Conservation (phyloP, 1,284 basidiomycete species). For the Leccinum fallax region DNA sequence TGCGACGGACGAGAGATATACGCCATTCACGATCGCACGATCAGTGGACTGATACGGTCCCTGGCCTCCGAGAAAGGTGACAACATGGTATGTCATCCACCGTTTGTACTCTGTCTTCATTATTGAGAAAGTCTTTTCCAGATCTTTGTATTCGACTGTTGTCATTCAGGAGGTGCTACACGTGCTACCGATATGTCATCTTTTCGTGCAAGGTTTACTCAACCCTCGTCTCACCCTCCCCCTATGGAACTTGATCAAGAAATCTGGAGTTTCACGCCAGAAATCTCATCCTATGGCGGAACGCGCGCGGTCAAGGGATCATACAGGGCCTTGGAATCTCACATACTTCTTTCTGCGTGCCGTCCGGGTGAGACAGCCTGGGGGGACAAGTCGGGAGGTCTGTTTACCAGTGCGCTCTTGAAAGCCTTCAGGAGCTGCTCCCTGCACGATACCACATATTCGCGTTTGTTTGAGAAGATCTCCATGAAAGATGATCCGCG, state of each 20-base stretch:
- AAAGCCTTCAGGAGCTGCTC: not conserved
- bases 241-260: constrained; percentile 3
- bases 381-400: not conserved
- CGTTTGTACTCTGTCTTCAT: not conserved
- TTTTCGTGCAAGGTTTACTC: not conserved
- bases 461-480: constrained; percentile 1
- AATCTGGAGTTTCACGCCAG: not conserved
- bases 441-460: not conserved
- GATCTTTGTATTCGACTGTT: constrained; percentile 1
- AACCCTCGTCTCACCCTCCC: not conserved
- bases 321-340: constrained; percentile 2
- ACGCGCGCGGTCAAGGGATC: not conserved
- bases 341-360: constrained; percentile 3
- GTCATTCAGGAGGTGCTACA: constrained; percentile 3
- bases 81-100: not conserved
- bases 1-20: not conserved
- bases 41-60: not conserved
- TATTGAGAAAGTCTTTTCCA: not conserved
- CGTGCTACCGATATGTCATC: not conserved
- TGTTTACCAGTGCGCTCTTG: constrained; percentile 2
- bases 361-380: not conserved
- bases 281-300: not conserved
- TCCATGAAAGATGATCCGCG: not conserved
- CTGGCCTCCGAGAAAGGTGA: not conserved
- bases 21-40: constrained; percentile 1